Conservation (phyloP, 2,329 filamentous ascomycete species). For the Bipolaris cookei region DNA sequence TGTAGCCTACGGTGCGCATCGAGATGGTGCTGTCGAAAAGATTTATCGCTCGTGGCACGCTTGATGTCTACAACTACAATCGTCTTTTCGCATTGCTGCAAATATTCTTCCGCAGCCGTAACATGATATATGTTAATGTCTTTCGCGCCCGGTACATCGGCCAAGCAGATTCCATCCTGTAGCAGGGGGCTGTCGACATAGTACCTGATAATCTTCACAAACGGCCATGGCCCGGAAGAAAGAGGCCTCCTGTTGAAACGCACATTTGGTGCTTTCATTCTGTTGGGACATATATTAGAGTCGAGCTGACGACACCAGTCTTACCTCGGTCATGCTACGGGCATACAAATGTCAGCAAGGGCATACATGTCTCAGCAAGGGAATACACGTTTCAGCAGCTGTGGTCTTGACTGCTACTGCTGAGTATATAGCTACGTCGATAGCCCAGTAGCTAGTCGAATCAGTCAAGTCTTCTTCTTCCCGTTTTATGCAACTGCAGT, state of each 20-base stretch:
- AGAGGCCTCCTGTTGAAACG: slow-evolving; percentile 19
- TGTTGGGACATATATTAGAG: too few relatives aligned
- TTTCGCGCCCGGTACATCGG: slow-evolving; percentile 24
- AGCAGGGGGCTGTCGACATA: slow-evolving; percentile 2
- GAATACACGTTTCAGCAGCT: too few relatives aligned
- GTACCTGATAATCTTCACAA: slow-evolving; percentile 26
- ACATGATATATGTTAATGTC: slow-evolving; percentile 25
- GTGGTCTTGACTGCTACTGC: too few relatives aligned
- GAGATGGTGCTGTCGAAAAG: slow-evolving; percentile 15
- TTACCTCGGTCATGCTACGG: too few relatives aligned
- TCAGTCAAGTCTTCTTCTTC: too few relatives aligned
- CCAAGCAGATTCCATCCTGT: slow-evolving; percentile 9
- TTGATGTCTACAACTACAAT: slow-evolving; percentile 29
- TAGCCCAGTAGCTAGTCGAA: too few relatives aligned
- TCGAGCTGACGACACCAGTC: too few relatives aligned
- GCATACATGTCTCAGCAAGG: too few relatives aligned
- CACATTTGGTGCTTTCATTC: slow-evolving; percentile 7
- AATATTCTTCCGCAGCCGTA: slow-evolving; percentile 15
- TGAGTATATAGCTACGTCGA: too few relatives aligned
- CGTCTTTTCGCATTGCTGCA: slow-evolving; percentile 27
- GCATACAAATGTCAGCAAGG: too few relatives aligned
- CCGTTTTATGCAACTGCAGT: too few relatives aligned
- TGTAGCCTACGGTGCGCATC: slow-evolving; percentile 24
- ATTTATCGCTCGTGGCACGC: slow-evolving; percentile 14
- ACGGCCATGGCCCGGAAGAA: slow-evolving; percentile 28